Base-by-base conservation (phyloP, 225 moss, liverwort and hornwort species). In the Marchantia paleacea region DNA sequence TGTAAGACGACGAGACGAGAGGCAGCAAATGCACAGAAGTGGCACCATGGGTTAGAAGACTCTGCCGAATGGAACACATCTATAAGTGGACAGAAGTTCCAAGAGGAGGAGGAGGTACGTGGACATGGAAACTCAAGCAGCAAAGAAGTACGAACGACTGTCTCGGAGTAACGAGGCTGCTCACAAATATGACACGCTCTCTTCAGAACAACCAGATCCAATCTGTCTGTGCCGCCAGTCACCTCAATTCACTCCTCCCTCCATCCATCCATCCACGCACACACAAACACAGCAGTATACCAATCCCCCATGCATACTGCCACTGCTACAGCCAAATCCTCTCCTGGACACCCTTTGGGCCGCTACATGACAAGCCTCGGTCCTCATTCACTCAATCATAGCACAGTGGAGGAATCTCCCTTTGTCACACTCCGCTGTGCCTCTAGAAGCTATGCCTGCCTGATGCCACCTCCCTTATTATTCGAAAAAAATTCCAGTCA, bases 281-380 rank as follows among this genome's bases (percentile, higher is more conserved):
- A 12, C 30, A 28, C 20, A 28, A 26, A 28, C 28, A 31, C 29
- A 68, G 30, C 68, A 68, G 25, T 26, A 68, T 12, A 15, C 12
- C 15, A 25, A n/a, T 68, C 13, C 22, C 12, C 68, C 68, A 68
- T 68, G 68, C 66, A 67, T 10, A 67, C 28, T 28, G 10, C 68
- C 68, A 68, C 11, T 68, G 68, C 68, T 30, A 68, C 12, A 68
- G 68, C 30, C 68, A 68, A 30, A 68, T 68, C 24, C 68, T 68
- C 0, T 68, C 30, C 2, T 68, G 28, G 68, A 68, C 68, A 31
- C 2, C 68, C 28, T 14, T 29, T 0, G 30, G 26, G 66, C 7
- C 29, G 26, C 26, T 66, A 26, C 11, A 2, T 15, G 68, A 68
- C 68, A 68, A 68, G 24, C 10, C 15, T 13, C 3, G 68, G 68